Base-by-base conservation (phyloP, 305 asterid genomes). In the Nicotiana rustica region DNA sequence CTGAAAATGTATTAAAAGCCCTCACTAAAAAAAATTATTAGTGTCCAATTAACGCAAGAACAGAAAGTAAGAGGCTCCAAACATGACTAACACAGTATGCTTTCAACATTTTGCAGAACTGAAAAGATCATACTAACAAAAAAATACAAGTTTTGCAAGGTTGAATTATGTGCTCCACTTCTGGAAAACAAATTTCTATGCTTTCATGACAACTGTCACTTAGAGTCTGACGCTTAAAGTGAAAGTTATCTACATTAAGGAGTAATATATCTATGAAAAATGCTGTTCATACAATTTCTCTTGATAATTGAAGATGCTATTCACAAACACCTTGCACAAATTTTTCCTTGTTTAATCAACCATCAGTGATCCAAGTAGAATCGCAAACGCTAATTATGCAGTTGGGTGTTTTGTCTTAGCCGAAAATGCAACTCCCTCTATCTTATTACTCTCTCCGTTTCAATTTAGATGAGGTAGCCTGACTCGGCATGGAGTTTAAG, bases 321-420 rank as follows among this genome's bases (percentile, higher is more conserved):
- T 71, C 3, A 68, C 60, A 21, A 19, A 70, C 44, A 70, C 78
- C 78, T 41, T 70, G 3, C 35, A 70, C 78, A 41, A 41, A 70
- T 70, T 70, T 18, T 3, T 44, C 78, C 78, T 18, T 13, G 1
- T 70, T 12, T 29, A 70, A 10, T 41, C 78, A 44, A 70, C 59
- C 59, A 44, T 41, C 78, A 70, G 59, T 70, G 35, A 44, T 70
- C 36, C 78, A 70, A 18, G 59, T 44, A 70, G 60, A n/a, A 70
- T 18, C 18, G 44, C 0, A 33, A 44, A 9, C 41, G 10, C 55
- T n/a, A 69, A 10, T n/a, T 69, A 69, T 68, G 77, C 77, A 36
- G 56, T 68, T n/a, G 55, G 75, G 55, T 17, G 55, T 68, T 35
- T 47, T 35, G 55, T 36, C 10, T 68, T 47, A 36, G 18, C 77